Evolutionary conservation across 23 red algal species (phyloP).

Genomic region (Gracilaria caudata): DNA sequence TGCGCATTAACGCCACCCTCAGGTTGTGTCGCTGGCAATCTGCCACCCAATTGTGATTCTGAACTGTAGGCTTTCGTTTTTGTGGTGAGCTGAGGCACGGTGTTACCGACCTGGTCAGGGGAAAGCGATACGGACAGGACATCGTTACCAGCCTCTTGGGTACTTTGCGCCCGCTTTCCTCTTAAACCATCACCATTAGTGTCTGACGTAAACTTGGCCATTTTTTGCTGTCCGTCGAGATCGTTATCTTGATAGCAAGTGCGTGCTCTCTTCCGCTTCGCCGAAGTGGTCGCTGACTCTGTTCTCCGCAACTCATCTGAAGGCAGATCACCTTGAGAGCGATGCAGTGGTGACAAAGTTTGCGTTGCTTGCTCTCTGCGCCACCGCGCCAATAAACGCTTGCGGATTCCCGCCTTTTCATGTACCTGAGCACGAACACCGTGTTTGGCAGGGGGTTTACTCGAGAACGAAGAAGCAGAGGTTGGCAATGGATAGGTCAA

Average conservation of each 20-base stretch:
- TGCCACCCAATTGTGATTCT: background rate
- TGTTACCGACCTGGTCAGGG: background rate
- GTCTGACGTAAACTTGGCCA: background rate
- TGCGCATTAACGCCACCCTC: background rate
- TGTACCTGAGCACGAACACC: background rate
- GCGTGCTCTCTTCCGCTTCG: background rate
- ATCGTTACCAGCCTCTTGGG: background rate
- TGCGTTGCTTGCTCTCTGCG: background rate
- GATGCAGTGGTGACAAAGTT: background rate
- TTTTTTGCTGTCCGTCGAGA: background rate
- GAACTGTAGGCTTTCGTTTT: background rate
- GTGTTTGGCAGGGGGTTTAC: background rate
- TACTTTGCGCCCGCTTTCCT: background rate
- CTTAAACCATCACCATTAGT: background rate
- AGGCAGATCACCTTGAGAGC: background rate
- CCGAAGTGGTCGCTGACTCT: background rate
- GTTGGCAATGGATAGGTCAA: slow-evolving; percentile 3
- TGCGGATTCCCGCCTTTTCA: background rate
- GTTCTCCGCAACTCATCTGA: background rate
- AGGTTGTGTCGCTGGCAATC: background rate
- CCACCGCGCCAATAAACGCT: slow-evolving; percentile 4
- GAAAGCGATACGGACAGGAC: background rate
- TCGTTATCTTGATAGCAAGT: background rate
- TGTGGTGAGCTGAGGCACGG: background rate
- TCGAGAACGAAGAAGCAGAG: background rate